Conservation (phyloP, 23 red algal species). For the Agarophyton chilense region DNA sequence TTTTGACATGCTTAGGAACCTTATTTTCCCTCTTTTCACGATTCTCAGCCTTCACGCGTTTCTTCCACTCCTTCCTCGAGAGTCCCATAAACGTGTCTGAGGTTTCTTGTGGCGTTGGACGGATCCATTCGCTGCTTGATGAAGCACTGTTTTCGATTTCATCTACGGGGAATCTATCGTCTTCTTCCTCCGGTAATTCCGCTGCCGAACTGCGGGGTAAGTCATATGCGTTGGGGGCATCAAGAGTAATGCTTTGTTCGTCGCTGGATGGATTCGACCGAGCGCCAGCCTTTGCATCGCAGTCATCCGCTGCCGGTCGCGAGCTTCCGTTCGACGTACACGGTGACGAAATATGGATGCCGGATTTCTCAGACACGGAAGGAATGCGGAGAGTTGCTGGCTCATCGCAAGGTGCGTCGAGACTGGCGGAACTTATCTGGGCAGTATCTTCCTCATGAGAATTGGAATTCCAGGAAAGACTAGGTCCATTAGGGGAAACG, state of each 20-base stretch:
- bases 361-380: constrained; percentile 5
- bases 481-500: neutral
- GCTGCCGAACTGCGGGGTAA: neutral
- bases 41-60: constrained; percentile 77
- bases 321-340: constrained; percentile 52
- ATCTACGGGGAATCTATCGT: constrained; percentile 8
- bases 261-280: constrained; percentile 2
- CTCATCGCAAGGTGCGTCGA: constrained; percentile 35
- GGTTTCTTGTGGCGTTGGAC: neutral
- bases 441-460: constrained; percentile 1
- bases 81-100: constrained; percentile 35
- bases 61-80: constrained; percentile 80
- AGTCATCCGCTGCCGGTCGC: constrained; percentile 1
- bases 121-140: neutral
- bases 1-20: constrained; percentile 95
- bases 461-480: neutral
- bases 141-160: constrained; percentile 17
- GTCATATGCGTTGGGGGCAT: constrained; percentile 11
- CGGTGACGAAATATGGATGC: constrained; percentile 33
- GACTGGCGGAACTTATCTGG: neutral
- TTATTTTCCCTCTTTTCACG: constrained; percentile 85
- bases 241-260: constrained; percentile 4
- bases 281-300: neutral
- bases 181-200: neutral
- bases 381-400: constrained; percentile 38